phyloP scores from a whole-genome alignment of 2,329 filamentous ascomycete species.

The Pseudogymnoascus sp. region DNA sequence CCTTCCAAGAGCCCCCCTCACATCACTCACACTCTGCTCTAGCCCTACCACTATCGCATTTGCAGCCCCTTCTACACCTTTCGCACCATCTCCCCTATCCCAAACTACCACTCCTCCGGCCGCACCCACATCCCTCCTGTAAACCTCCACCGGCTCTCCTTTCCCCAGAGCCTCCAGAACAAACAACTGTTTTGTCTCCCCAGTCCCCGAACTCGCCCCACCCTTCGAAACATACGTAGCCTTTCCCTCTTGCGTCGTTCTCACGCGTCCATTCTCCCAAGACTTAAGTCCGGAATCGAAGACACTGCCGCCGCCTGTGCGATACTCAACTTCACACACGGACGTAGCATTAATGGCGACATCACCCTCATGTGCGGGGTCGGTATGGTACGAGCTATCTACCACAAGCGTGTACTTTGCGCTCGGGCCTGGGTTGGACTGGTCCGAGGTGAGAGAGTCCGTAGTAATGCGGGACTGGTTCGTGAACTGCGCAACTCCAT shows the following conservation, averaged over 20 bases:
- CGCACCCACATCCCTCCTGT: constrained; percentile 48
- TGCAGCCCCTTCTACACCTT: constrained; percentile 12
- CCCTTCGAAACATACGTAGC: constrained; percentile 44
- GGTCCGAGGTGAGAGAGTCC: constrained; percentile 31
- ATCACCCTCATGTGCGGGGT: constrained; percentile 40
- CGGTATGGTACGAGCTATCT: constrained; percentile 41
- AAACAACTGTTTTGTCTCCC: constrained; percentile 33
- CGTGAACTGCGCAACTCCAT: constrained; percentile 47
- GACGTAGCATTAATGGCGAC: constrained; percentile 38
- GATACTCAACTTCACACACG: constrained; percentile 30
- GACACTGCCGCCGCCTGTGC: constrained; percentile 13
- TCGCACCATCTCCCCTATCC: constrained; percentile 36
- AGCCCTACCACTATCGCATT: constrained; percentile 4
- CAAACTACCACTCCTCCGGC: constrained; percentile 45
- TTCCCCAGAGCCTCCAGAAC: neutral
- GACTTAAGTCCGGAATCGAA: constrained; percentile 37
- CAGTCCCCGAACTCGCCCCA: constrained; percentile 25
- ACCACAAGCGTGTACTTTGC: constrained; percentile 57
- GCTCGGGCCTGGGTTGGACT: constrained; percentile 25
- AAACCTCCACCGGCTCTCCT: constrained; percentile 37
- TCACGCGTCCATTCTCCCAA: constrained; percentile 33
- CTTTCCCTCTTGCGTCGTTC: constrained; percentile 50
- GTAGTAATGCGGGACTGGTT: constrained; percentile 44
- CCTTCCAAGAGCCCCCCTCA: constrained; percentile 31
- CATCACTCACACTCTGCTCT: constrained; percentile 19